Evolutionary conservation across 805 yeast genomes (phyloP), one percentile per base, ranked within the genome.

Genomic region (Saccharomycopsis fodiens): DNA sequence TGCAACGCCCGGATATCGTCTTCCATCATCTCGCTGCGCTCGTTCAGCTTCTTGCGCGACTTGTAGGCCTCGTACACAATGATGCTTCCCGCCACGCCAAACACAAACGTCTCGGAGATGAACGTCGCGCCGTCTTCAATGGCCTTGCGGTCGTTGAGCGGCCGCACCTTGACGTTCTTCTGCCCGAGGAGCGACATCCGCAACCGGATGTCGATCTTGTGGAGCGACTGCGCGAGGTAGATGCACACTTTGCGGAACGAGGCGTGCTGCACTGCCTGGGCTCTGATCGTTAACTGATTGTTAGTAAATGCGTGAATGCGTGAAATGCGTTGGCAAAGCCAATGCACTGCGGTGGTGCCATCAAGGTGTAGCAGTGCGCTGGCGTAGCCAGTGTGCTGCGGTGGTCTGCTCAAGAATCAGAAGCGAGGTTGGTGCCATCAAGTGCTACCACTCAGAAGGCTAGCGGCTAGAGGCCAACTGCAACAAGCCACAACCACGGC

Each of bases 91-190:
- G 93, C 95, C 20, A 87, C 91, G 22, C 81, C 66, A 55, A 87
- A 86, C 16, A 86, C 78, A 56, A 86, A 82, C 27, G 79, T 59
- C 59, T 86, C 95, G 38, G 91, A 81, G 10, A 86, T 63, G 58
- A 85, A 77, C 46, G 73, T 82, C 37, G 95, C 93, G 1, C 95
- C 95, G 48, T 72, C 77, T 48, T 86, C 93, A 36, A 87, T 74
- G 31, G 96, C 95, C 56, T 78, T 80, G 10, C 78, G 76, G 54
- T 85, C 95, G 59, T 85, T 85, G 59, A 86, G 70, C 0, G 95
- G 95, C 40, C 94, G 72, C 6, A 85, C 73, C n/a, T 55, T 52
- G 17, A 57, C 53, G 25, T 70, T 66, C 45, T 65, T 65, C 45
- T 72, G 75, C 16, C 84, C 83, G 50, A 78, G 58, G 36, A 85